Evolutionary conservation across 441 rosid species (phyloP), one percentile per base, ranked within the genome.

Genomic region (Erysimum cheiri): DNA sequence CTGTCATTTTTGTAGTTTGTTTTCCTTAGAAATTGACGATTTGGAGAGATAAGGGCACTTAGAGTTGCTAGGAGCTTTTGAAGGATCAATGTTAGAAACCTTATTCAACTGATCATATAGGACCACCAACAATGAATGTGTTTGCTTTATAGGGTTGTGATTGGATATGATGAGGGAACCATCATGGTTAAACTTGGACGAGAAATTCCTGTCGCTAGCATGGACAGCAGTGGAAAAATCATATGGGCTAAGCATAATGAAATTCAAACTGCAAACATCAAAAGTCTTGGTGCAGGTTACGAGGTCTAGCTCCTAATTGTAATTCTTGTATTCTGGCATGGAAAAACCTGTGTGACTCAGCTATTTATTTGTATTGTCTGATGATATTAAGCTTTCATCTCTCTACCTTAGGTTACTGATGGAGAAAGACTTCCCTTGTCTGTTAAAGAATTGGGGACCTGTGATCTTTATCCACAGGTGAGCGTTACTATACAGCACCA

Each of bases 221-320:
- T 95, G 99, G 99, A 95, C 79, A 89, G 87, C 73, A 85, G 92
- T 65, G 99, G 99, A 74, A 95, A 91, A 82, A 92, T 95, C 80
- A 91, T 95, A 78, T 92, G 99, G 99, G 98, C 99, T 14, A 95
- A 92, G 84, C 99, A 95, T 79, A 95, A 95, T 83, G 99, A 95
- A 84, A 88, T 95, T 78, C 99, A 95, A 79, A 92, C 99, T 48
- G 96, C 92, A 64, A 95, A 95, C 80, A 87, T 95, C 80, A 92
- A 90, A 91, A 92, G 87, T 78, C 91, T 96, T 57, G 99, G 96
- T 66, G 95, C 98, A 74, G 96, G 88, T 84, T 88, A 78, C 74
- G 99, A 91, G 99, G 67, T 64, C n/a, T n/a, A 57, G 35, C 53
- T 49, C 64, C 60, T 39, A 48, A 39, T 55, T 58, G 8, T 57